Percentiles rank a stretch among this genome's conserved stretches.
Conservation (phyloP, 1,284 basidiomycete genomes). For the Microbotryum lychnidis-dioicae region DNA sequence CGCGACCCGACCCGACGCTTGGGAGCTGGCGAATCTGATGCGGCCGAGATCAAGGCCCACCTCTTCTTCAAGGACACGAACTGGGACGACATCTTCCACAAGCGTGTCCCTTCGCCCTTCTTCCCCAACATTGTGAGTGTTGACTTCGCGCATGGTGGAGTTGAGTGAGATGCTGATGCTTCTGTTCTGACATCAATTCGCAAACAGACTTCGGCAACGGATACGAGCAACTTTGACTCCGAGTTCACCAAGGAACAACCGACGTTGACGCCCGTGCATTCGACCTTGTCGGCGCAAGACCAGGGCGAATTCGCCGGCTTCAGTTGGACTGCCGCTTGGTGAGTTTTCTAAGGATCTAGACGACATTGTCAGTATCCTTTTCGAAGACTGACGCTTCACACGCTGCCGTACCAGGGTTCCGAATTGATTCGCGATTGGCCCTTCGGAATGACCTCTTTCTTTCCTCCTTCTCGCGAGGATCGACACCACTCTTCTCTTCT, state of each 20-base stretch:
- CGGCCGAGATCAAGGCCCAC: conserved; percentile 95
- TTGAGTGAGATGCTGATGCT: conserved; percentile 4
- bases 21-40: conserved; percentile 89
- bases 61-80: conserved; percentile 97
- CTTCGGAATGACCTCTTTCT: no score
- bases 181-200: background rate
- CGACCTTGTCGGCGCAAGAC: conserved; percentile 81
- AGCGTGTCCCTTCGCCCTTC: conserved; percentile 94
- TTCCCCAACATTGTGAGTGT: conserved; percentile 82
- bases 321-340: conserved; percentile 39
- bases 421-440: no score
- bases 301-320: conserved; percentile 95
- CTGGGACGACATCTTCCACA: conserved; percentile 92
- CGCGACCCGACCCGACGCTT: conserved; percentile 86
- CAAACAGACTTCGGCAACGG: conserved; percentile 42
- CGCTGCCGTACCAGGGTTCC: no score
- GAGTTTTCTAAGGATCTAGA: no score
- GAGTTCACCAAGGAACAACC: conserved; percentile 88
- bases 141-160: conserved; percentile 6
- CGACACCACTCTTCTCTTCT: no score
- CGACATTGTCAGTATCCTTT: no score
- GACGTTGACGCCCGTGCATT: conserved; percentile 93
- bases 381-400: no score
- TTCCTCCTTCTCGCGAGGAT: no score
- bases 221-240: conserved; percentile 77